These are phyloP conservation scores for Colletotrichum navitas DNA, from an alignment of 2,329 filamentous ascomycete species.

Conservation along the genomic window DNA sequence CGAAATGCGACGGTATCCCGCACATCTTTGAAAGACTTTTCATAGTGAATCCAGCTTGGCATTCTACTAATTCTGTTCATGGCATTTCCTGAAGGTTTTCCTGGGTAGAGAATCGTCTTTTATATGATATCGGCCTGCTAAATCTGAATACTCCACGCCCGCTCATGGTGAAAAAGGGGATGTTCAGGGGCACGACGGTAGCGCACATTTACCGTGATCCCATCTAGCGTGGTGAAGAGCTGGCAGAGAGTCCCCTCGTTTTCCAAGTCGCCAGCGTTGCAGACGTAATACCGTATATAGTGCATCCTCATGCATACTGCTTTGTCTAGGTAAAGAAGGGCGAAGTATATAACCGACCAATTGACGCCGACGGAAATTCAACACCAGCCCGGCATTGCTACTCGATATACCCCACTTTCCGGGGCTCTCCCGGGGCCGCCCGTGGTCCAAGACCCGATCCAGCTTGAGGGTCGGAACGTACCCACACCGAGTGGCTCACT, in stretches of 20 bases:
- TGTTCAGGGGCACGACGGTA: constrained; percentile 50
- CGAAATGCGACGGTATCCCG: neutral
- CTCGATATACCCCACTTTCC: neutral
- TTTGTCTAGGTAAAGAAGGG: neutral
- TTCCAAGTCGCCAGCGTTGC: constrained; percentile 43
- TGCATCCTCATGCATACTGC: neutral
- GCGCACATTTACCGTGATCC: constrained; percentile 48
- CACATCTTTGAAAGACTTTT: neutral
- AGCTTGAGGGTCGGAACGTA: neutral
- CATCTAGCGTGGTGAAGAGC: constrained; percentile 46
- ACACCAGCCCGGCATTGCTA: neutral
- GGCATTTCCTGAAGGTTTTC: too few relatives aligned
- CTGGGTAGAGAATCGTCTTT: neutral
- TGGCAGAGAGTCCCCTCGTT: constrained; percentile 46
- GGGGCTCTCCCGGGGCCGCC: neutral
- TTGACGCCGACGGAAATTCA: neutral
- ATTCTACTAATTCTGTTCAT: neutral
- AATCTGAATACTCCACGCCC: neutral
- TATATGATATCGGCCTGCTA: neutral
- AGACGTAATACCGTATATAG: neutral
- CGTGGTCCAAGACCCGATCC: neutral
- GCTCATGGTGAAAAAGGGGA: constrained; percentile 43
- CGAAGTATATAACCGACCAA: neutral
- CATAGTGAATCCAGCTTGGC: neutral
- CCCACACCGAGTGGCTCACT: neutral